Evolutionary conservation across 2,329 filamentous ascomycete species (phyloP).

Genomic region (Hypoxylon sp.): DNA sequence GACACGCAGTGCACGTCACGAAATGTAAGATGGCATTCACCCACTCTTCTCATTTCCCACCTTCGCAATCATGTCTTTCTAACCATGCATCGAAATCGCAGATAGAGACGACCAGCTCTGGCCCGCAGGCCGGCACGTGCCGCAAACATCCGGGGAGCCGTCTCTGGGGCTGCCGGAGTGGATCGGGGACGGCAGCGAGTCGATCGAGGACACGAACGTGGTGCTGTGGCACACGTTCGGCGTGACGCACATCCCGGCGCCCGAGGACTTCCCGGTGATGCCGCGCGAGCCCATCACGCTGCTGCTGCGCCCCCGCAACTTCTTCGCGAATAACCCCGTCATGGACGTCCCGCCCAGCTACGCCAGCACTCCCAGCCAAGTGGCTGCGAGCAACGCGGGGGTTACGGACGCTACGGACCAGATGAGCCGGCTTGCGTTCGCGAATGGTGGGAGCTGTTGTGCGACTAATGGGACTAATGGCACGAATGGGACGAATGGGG

Average conservation of each 20-base stretch:
- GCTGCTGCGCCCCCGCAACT: constrained; percentile 83
- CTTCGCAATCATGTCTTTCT: neutral
- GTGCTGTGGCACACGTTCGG: constrained; percentile 97
- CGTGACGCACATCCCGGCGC: constrained; percentile 87
- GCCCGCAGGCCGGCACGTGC: constrained; percentile 88
- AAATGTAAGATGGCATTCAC: constrained; percentile 73
- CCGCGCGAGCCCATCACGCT: constrained; percentile 88
- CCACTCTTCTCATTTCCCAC: neutral
- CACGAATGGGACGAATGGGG: constrained; percentile 44
- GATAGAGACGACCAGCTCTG: constrained; percentile 86
- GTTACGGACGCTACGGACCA: constrained; percentile 53
- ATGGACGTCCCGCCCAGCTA: constrained; percentile 86
- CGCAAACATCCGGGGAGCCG: constrained; percentile 86
- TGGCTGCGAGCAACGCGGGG: constrained; percentile 53
- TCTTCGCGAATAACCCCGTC: constrained; percentile 84
- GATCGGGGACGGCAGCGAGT: constrained; percentile 78
- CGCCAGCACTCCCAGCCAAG: constrained; percentile 78
- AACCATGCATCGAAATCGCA: constrained; percentile 52
- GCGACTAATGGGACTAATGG: constrained; percentile 37
- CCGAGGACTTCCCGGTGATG: constrained; percentile 95
- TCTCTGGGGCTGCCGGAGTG: constrained; percentile 80
- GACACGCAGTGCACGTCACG: constrained; percentile 90
- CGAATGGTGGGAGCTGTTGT: constrained; percentile 34
- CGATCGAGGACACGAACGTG: constrained; percentile 85
- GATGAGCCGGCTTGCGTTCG: constrained; percentile 52